Evolutionary conservation across 495 filamentous ascomycete genomes (phyloP).

Genomic region (Tuber brumale): DNA sequence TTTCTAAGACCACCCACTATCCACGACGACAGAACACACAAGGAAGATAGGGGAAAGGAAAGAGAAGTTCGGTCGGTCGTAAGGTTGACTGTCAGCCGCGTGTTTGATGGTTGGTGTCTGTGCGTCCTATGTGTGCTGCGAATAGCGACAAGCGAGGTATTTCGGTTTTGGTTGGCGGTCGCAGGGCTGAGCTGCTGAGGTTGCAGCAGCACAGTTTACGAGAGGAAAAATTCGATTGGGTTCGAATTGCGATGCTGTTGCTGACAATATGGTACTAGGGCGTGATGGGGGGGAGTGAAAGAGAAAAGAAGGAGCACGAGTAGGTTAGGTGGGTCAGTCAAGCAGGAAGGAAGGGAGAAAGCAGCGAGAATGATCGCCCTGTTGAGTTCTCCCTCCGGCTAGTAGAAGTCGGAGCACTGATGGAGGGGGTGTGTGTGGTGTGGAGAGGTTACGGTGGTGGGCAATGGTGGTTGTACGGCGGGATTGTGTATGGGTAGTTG

Average conservation of each 20-base stretch:
- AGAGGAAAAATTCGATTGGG: slow-evolving; percentile 36
- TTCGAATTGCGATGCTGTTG: slow-evolving; percentile 38
- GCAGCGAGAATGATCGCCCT: slow-evolving; percentile 32
- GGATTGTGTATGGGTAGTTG: slow-evolving; percentile 14
- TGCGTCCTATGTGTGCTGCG: slow-evolving; percentile 28
- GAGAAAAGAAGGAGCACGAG: slow-evolving; percentile 19
- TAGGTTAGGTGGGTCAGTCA: slow-evolving; percentile 30
- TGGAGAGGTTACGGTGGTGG: slow-evolving; percentile 12
- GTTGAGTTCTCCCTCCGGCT: slow-evolving; percentile 29
- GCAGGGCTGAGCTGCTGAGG: slow-evolving; percentile 33
- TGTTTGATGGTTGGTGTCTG: slow-evolving; percentile 33
- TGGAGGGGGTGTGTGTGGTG: slow-evolving; percentile 15
- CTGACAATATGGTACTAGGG: slow-evolving; percentile 29
- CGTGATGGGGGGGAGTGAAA: slow-evolving; percentile 31
- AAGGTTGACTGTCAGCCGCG: slow-evolving; percentile 36
- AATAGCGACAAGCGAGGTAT: slow-evolving; percentile 36
- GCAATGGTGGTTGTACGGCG: not conserved
- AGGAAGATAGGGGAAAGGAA: slow-evolving; percentile 35
- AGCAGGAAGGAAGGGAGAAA: slow-evolving; percentile 15
- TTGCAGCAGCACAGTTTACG: slow-evolving; percentile 31
- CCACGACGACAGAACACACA: slow-evolving; percentile 35
- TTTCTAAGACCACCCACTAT: slow-evolving; percentile 34
- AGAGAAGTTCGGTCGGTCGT: slow-evolving; percentile 27
- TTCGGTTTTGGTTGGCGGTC: slow-evolving; percentile 35
- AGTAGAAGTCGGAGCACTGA: slow-evolving; percentile 17